Evolutionary conservation across 2,329 filamentous ascomycete genomes (phyloP).

Genomic region (Sporothrix schenckii): DNA sequence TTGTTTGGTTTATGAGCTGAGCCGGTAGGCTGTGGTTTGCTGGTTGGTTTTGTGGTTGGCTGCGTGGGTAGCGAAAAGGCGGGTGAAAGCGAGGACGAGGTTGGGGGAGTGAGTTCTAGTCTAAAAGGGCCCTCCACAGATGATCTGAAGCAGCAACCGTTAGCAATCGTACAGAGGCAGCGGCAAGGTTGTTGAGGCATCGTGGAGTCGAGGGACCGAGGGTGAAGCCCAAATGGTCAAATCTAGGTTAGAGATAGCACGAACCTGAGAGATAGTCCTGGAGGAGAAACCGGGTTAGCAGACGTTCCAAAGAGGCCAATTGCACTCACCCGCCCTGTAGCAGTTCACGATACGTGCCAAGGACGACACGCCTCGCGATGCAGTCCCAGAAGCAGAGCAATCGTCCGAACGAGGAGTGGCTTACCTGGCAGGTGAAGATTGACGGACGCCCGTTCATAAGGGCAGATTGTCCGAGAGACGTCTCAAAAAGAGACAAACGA

Average conservation of each 20-base stretch:
- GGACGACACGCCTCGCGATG: neutral
- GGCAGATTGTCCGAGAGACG: conserved; percentile 56
- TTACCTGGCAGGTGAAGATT: conserved; percentile 84
- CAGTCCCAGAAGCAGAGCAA: neutral
- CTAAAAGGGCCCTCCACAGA: conserved; percentile 57
- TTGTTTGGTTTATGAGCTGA: neutral
- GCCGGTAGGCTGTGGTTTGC: conserved; percentile 16
- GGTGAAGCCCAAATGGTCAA: neutral
- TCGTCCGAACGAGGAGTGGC: conserved; percentile 38
- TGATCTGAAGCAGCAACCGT: conserved; percentile 48
- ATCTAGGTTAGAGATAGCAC: conserved; percentile 41
- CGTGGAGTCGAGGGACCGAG: neutral
- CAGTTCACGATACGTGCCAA: conserved; percentile 11
- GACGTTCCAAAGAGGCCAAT: neutral
- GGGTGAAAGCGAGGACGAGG: conserved; percentile 33
- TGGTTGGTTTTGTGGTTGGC: conserved; percentile 36
- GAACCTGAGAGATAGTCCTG: conserved; percentile 78
- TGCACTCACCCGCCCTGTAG: neutral
- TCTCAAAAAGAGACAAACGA: conserved; percentile 41
- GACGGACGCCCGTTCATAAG: conserved; percentile 86
- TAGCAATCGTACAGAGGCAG: conserved; percentile 10
- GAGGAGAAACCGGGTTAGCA: conserved; percentile 31
- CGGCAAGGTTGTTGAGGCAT: neutral
- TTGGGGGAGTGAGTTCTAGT: conserved; percentile 45
- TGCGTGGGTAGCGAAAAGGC: conserved; percentile 31